Percentiles rank a stretch among this genome's conserved stretches.
Conservation (phyloP, 495 filamentous ascomycete genomes). For the Lasiosphaeria miniovina region DNA sequence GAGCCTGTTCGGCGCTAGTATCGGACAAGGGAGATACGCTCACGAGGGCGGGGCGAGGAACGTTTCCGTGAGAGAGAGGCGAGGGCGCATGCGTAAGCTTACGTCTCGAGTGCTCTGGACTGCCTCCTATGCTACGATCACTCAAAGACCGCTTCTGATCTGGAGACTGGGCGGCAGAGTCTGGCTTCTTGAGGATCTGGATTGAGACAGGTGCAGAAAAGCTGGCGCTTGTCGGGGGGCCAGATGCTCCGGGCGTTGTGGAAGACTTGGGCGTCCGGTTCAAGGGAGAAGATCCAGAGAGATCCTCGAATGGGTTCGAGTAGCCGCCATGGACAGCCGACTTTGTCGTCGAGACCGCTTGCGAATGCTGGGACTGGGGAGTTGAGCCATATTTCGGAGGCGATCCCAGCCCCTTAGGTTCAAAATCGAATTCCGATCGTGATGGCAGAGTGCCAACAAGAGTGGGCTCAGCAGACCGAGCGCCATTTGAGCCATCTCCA, state of each 20-base stretch:
- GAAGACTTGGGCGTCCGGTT: conserved; percentile 41
- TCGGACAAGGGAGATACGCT: conserved; percentile 21
- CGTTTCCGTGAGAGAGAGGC: conserved; percentile 20
- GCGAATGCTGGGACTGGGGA: conserved; percentile 40
- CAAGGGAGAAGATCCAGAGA: conserved; percentile 32
- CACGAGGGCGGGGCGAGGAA: conserved; percentile 6
- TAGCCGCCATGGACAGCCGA: conserved; percentile 25
- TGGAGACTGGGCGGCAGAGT: conserved; percentile 18
- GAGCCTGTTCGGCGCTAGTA: conserved; percentile 10
- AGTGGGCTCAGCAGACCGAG: conserved; percentile 25
- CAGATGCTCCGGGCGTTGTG: conserved; percentile 35
- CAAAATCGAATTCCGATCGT: conserved; percentile 37
- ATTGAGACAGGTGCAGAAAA: conserved; percentile 28
- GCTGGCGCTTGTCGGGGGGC: conserved; percentile 20
- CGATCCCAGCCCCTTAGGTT: conserved; percentile 33
- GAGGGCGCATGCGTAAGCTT: conserved; percentile 45
- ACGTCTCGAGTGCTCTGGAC: conserved; percentile 42
- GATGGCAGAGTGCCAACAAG: conserved; percentile 27
- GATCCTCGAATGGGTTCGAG: conserved; percentile 33
- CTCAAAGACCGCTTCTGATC: conserved; percentile 40
- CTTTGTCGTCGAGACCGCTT: conserved; percentile 26
- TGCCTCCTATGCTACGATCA: conserved; percentile 37
- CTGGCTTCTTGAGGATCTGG: conserved; percentile 40
- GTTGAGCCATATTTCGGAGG: conserved; percentile 38
- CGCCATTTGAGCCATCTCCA: conserved; percentile 17